Base-by-base conservation (phyloP, 306 rosid species). In the Prosopis cineraria region DNA sequence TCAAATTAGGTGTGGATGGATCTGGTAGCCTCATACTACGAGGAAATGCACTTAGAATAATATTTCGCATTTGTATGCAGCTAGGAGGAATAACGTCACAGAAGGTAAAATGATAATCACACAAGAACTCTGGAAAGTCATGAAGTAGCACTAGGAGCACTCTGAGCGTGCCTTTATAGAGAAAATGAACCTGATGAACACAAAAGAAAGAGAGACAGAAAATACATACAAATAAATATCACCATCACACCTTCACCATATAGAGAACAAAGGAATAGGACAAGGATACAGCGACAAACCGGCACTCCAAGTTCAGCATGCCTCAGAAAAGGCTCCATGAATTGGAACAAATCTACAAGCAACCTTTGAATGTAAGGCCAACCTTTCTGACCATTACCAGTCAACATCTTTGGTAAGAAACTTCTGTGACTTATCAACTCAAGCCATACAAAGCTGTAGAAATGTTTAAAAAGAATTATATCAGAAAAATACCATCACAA, bases 11-110 rank as follows among this genome's bases (percentile, higher is more conserved):
- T 45, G 98, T 93, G 48, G 97, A 93, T 64, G 97, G 97, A 88
- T 93, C 98, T 17, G 99, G 98, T 48, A 96, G 88, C 88, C 99
- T 93, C 98, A 96, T 96, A 77, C 91, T 96, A 58, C 94, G 98
- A 5, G 99, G 98, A 84, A 96, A 93, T 65, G 99, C 99, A 86
- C 99, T 96, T 53, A 96, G 89, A 78, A 96, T 93, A 65, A 96
- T 96, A 82, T 93, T 96, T 64, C 99, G 89, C 98, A 93, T 96
- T 84, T 96, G 98, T 76, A 96, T 91, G 89, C 98, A 96, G 81
- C 98, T 91, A 52, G 98, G 98, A 78, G 98, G 99, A 72, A 96
- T 93, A 30, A 93, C 94, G 80, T 96, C 99, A 77, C 98, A 96
- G 77, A 93, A 96, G 70, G 98, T 88, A 85, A 96, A 93, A 85